A percentile compares a stretch with the other conserved stretches of the same genome.
phyloP scores from a whole-genome alignment of 441 rosid genomes.

The Brassica hybrid region DNA sequence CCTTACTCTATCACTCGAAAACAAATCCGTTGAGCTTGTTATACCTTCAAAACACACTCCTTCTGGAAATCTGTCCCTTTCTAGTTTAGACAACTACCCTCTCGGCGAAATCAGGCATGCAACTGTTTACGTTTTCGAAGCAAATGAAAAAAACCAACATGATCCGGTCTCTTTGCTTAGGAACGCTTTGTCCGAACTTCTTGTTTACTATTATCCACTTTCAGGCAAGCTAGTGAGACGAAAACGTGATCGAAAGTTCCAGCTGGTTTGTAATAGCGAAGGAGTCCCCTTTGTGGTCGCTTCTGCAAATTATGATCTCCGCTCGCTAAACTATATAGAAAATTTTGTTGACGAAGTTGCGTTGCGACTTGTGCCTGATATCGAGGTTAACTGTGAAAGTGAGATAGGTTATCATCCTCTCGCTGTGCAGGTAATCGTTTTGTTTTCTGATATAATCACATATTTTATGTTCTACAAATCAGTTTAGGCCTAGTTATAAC shows the following conservation, averaged over 20 bases:
- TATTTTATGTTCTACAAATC: background rate
- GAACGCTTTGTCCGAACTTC: slow-evolving; percentile 38
- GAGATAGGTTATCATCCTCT: slow-evolving; percentile 46
- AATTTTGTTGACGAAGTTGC: slow-evolving; percentile 40
- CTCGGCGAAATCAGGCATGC: slow-evolving; percentile 46
- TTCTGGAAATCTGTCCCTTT: slow-evolving; percentile 44
- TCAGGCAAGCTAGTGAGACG: slow-evolving; percentile 23
- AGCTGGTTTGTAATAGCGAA: slow-evolving; percentile 18
- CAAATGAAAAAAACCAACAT: background rate
- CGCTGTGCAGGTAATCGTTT: slow-evolving; percentile 45
- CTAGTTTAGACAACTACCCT: slow-evolving; percentile 52
- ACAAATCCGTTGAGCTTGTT: slow-evolving; percentile 27
- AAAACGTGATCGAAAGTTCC: slow-evolving; percentile 9
- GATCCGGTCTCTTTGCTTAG: slow-evolving; percentile 27
- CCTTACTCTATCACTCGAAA: background rate
- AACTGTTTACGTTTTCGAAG: slow-evolving; percentile 47
- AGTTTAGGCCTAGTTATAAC: background rate
- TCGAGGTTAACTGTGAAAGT: slow-evolving; percentile 2
- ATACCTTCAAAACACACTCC: slow-evolving; percentile 56
- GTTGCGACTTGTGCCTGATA: slow-evolving; percentile 35
- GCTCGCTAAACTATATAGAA: slow-evolving; percentile 47
- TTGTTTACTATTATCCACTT: slow-evolving; percentile 33
- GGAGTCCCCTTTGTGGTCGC: slow-evolving; percentile 36
- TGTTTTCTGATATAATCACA: background rate
- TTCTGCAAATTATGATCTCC: slow-evolving; percentile 22